Evolutionary conservation across 768 basidiomycete species (phyloP).

Genomic region (Panaeolus cyanescens): DNA sequence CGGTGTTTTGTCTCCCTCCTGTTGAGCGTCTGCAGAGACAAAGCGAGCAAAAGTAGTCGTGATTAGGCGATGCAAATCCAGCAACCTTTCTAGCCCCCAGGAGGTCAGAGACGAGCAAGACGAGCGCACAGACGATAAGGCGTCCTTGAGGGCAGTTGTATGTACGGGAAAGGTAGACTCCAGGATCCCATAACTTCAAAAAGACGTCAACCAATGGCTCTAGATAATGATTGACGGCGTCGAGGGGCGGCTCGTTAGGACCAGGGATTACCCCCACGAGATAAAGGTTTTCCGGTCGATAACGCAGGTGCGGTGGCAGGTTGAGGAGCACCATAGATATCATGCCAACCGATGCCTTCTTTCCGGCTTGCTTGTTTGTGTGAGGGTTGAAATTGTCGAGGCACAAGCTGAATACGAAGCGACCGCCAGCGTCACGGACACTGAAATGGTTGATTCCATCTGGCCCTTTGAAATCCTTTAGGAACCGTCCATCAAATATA

Average conservation of each 20-base stretch:
- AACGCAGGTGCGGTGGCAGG: slow-evolving; percentile 33
- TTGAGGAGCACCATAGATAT: slow-evolving; percentile 36
- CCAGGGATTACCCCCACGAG: slow-evolving; percentile 40
- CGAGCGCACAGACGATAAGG: slow-evolving; percentile 24
- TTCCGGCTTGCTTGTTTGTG: slow-evolving; percentile 28
- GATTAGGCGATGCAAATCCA: slow-evolving; percentile 21
- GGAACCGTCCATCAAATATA: slow-evolving; percentile 27
- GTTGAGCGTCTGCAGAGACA: slow-evolving; percentile 17
- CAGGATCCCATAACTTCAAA: slow-evolving; percentile 29
- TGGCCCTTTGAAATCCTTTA: slow-evolving; percentile 20
- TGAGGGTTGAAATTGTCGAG: slow-evolving; percentile 39
- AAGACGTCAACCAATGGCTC: slow-evolving; percentile 37
- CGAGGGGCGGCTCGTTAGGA: slow-evolving; percentile 32
- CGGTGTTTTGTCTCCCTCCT: slow-evolving; percentile 17
- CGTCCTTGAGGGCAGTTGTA: slow-evolving; percentile 21
- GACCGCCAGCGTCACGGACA: slow-evolving; percentile 13
- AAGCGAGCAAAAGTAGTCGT: slow-evolving; percentile 23
- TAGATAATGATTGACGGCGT: slow-evolving; percentile 39
- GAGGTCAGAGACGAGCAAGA: slow-evolving; percentile 37
- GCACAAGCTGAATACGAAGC: slow-evolving; percentile 28
- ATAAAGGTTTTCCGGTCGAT: slow-evolving; percentile 39
- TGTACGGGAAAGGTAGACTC: slow-evolving; percentile 29
- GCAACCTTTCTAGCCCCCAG: slow-evolving; percentile 30
- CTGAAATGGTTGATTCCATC: slow-evolving; percentile 27
- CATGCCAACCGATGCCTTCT: slow-evolving; percentile 21